Evolutionary conservation across 1,139 yeast species (phyloP).

Genomic region (Geotrichum phurueaensis): DNA sequence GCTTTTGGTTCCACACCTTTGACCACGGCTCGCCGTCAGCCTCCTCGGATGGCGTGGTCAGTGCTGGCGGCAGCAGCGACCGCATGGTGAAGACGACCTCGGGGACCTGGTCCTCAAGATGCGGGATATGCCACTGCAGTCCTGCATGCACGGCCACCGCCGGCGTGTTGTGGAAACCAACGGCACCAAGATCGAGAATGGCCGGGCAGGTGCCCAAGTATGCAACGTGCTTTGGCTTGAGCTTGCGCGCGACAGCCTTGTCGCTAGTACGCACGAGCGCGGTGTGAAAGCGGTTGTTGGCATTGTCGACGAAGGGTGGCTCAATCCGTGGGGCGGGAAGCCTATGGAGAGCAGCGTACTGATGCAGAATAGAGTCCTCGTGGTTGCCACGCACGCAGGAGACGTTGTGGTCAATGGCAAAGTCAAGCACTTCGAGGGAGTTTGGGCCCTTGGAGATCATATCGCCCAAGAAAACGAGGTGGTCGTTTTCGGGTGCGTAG

Average conservation of each 20-base stretch:
- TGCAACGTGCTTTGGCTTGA: conserved; percentile 55
- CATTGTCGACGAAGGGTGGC: not conserved
- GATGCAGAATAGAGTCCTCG: conserved; percentile 59
- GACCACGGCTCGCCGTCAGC: conserved; percentile 56
- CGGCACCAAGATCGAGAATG: conserved; percentile 55
- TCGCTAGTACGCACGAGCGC: conserved; percentile 23
- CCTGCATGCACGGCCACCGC: conserved; percentile 83
- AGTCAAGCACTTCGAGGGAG: conserved; percentile 65
- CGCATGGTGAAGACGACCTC: conserved; percentile 58
- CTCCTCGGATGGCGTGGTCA: conserved; percentile 48
- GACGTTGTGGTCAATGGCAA: conserved; percentile 47
- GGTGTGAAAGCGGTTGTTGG: not conserved
- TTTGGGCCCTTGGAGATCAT: conserved; percentile 81
- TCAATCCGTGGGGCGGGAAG: conserved; percentile 35
- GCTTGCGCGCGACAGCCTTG: conserved; percentile 55
- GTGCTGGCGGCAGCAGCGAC: conserved; percentile 53
- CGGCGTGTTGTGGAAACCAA: conserved; percentile 42
- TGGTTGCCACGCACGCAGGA: conserved; percentile 87
- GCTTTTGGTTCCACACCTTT: conserved; percentile 52
- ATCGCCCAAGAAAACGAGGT: conserved; percentile 74
- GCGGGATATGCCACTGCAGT: conserved; percentile 52
- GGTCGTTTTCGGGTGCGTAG: conserved; percentile 47
- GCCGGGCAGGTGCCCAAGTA: conserved; percentile 58
- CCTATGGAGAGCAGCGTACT: conserved; percentile 56
- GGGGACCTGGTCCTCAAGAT: conserved; percentile 54